A percentile compares a stretch with the other conserved stretches of the same genome.
Conservation (phyloP, 2,329 filamentous ascomycete genomes). For the Torrubiellomyces zombiae region DNA sequence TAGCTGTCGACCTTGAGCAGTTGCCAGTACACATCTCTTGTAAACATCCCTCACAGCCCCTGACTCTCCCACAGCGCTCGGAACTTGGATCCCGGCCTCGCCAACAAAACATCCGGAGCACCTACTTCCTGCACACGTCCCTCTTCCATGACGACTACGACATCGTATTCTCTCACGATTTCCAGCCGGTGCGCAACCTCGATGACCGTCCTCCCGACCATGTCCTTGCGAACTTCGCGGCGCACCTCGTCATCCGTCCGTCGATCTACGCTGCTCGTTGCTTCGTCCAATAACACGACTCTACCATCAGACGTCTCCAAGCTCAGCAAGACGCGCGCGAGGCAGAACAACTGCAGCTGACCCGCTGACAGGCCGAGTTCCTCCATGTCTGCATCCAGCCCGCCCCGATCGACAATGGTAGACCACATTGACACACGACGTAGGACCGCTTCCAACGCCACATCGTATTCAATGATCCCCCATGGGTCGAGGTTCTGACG, state of each 20-base stretch:
- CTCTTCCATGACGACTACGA: slow-evolving; percentile 12
- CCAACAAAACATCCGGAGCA: slow-evolving; percentile 9
- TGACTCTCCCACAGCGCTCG: slow-evolving; percentile 7
- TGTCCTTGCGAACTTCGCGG: slow-evolving; percentile 6
- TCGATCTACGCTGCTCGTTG: slow-evolving; percentile 15
- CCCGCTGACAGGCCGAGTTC: slow-evolving; percentile 22
- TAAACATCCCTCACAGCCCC: not conserved
- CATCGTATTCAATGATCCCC: slow-evolving; percentile 14
- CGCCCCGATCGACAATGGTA: slow-evolving; percentile 18
- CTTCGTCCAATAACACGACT: slow-evolving; percentile 17
- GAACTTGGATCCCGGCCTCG: slow-evolving; percentile 6
- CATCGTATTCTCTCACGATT: slow-evolving; percentile 10
- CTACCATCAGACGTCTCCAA: slow-evolving; percentile 7
- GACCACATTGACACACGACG: slow-evolving; percentile 25
- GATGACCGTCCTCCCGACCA: slow-evolving; percentile 11
- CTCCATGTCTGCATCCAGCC: slow-evolving; percentile 18
- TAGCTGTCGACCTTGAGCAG: no score
- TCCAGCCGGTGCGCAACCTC: slow-evolving; percentile 15
- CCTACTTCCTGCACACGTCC: slow-evolving; percentile 12
- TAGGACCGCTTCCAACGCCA: slow-evolving; percentile 23
- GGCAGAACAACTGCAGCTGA: slow-evolving; percentile 28
- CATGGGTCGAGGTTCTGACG: slow-evolving; percentile 30
- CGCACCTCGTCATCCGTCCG: slow-evolving; percentile 12
- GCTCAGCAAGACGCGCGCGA: slow-evolving; percentile 29
- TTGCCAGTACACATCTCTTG: no score